A percentile compares a stretch with the other conserved stretches of the same genome.
phyloP scores from a whole-genome alignment of 2,329 filamentous ascomycete genomes.

The Endothia cerciana region DNA sequence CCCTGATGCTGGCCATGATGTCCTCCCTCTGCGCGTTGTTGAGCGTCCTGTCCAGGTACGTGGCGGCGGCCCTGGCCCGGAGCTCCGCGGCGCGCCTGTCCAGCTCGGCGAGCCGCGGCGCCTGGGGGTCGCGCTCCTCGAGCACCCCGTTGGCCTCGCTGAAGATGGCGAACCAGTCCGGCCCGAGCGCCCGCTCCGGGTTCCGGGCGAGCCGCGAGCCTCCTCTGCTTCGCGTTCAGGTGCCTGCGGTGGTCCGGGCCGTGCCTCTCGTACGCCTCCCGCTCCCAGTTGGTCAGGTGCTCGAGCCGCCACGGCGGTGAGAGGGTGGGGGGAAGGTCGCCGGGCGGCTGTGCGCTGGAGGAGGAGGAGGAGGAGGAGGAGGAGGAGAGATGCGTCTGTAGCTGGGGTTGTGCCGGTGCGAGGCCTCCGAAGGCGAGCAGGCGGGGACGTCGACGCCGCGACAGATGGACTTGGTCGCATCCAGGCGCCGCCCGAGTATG shows the following conservation, averaged over 20 bases:
- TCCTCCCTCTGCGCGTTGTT: background rate
- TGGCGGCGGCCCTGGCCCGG: background rate
- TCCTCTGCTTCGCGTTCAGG: background rate
- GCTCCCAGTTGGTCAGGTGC: background rate
- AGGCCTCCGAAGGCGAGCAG: background rate
- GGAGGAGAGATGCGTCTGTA: background rate
- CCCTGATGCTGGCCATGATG: no score
- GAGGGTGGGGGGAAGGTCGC: conserved; percentile 8
- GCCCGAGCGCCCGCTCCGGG: background rate
- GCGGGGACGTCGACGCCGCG: background rate
- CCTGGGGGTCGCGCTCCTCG: background rate
- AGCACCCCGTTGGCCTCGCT: background rate
- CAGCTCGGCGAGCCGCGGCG: background rate
- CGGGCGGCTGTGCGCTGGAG: background rate
- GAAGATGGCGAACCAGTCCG: conserved; percentile 7
- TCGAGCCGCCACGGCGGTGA: background rate
- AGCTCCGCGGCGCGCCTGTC: background rate
- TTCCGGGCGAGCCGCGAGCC: background rate
- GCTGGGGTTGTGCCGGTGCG: background rate
- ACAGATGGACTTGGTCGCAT: background rate
- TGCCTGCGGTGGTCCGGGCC: background rate
- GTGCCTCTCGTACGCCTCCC: background rate
- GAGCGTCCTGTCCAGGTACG: background rate
- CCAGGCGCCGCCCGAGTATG: background rate
- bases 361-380: background rate